phyloP scores from a whole-genome alignment of 2,329 filamentous ascomycete genomes.

The Penicillium italicum region DNA sequence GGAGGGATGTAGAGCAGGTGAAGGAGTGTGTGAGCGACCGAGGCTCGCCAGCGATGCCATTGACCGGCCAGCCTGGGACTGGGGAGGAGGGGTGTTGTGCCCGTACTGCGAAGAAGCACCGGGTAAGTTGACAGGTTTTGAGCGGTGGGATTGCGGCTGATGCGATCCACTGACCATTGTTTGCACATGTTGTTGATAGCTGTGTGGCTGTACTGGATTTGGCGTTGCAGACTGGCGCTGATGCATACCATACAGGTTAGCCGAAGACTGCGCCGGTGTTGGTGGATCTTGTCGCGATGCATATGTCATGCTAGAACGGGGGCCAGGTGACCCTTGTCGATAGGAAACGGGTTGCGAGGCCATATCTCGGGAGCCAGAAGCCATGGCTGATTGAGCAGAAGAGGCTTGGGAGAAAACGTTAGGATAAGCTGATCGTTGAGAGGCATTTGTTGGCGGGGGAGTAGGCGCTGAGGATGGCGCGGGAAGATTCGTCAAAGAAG shows the following conservation, averaged over 20 bases:
- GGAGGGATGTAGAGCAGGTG: constrained; percentile 31
- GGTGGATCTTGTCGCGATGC: constrained; percentile 32
- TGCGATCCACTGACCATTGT: constrained; percentile 38
- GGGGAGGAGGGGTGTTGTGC: constrained; percentile 35
- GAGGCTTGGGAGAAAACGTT: constrained; percentile 30
- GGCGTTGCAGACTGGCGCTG: constrained; percentile 29
- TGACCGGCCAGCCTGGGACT: constrained; percentile 27
- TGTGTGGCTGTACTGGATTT: constrained; percentile 23
- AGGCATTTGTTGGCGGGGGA: constrained; percentile 27
- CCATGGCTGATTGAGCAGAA: constrained; percentile 22
- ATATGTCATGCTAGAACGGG: constrained; percentile 31
- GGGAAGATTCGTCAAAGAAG: constrained; percentile 26
- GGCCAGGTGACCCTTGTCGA: constrained; percentile 30
- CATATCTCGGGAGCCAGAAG: constrained; percentile 32
- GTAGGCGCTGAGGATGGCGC: constrained; percentile 36
- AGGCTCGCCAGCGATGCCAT: constrained; percentile 28
- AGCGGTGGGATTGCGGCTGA: constrained; percentile 33
- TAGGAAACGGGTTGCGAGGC: constrained; percentile 25
- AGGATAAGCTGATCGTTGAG: constrained; percentile 32
- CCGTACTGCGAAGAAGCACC: constrained; percentile 29
- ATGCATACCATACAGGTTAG: constrained; percentile 28
- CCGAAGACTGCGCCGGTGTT: constrained; percentile 31
- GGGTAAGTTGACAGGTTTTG: constrained; percentile 29
- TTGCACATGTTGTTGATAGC: constrained; percentile 40
- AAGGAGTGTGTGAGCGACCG: constrained; percentile 41